A percentile compares a stretch with the other conserved stretches of the same genome.
Evolutionary conservation across 139 green algal genomes (phyloP).

Genomic region (Coelastrella sp.): DNA sequence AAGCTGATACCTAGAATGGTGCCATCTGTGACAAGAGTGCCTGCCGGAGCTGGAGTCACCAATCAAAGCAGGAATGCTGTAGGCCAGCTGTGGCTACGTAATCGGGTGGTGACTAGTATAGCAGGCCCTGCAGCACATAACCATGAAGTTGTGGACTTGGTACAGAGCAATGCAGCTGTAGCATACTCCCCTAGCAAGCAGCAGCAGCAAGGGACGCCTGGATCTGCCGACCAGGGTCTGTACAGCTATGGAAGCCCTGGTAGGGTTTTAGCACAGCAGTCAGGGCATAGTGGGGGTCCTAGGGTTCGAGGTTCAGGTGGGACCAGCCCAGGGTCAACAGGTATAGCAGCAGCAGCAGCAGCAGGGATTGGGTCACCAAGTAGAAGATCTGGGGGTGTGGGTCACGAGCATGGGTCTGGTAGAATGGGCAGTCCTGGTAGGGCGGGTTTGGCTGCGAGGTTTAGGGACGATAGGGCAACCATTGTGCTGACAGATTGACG

Average conservation of each 20-base stretch:
- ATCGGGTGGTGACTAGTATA: constrained; percentile 17
- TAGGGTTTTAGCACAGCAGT: too few species aligned
- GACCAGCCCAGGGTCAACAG: neutral
- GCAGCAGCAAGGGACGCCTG: neutral
- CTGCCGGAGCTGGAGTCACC: neutral
- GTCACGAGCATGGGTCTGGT: neutral
- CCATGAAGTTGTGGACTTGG: constrained; percentile 2
- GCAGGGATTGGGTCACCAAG: neutral
- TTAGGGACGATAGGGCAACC: constrained; percentile 26
- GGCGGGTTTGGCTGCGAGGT: neutral
- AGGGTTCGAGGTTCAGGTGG: neutral
- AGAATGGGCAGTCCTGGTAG: neutral
- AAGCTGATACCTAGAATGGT: neutral
- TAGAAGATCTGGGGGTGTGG: neutral
- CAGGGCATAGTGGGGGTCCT: neutral
- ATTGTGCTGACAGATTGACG: constrained; percentile 24
- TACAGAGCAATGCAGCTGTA: constrained; percentile 6
- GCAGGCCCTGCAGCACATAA: constrained; percentile 4
- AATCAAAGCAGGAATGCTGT: neutral
- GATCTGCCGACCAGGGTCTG: neutral
- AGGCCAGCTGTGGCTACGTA: constrained; percentile 19
- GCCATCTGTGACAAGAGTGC: neutral
- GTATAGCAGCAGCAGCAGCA: neutral
- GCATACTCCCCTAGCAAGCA: neutral
- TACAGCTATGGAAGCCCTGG: neutral